Evolutionary conservation across 306 rosid species (phyloP).

Genomic region (Casuarina glauca): DNA sequence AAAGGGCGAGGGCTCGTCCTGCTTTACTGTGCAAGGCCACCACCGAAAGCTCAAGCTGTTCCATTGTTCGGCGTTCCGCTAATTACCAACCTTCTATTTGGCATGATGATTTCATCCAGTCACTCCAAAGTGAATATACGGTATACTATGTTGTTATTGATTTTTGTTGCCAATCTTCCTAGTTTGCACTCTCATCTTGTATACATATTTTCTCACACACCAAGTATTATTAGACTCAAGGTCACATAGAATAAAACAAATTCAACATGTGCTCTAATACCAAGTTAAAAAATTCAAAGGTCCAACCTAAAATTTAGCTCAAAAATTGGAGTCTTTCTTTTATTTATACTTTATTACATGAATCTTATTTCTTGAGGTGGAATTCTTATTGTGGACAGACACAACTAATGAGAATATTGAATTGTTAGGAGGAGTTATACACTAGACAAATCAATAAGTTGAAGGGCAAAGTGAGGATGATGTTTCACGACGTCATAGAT

Average conservation of each 20-base stretch:
- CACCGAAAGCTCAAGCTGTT: neutral
- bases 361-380: no score
- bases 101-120: constrained; percentile 19
- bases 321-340: no score
- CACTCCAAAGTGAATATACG: constrained; percentile 7
- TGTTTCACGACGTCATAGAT: neutral
- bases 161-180: neutral
- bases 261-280: no score
- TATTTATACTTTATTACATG: no score
- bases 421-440: constrained; percentile 12
- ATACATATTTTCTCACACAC: no score
- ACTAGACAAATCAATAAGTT: neutral
- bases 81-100: constrained; percentile 25
- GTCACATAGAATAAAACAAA: no score
- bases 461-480: constrained; percentile 15
- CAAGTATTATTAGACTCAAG: no score
- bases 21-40: neutral
- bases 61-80: constrained; percentile 23
- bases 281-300: no score
- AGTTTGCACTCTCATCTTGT: no score
- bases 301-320: no score
- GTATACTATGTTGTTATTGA: neutral
- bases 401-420: neutral
- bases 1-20: neutral
- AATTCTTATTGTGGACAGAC: neutral